Conservation (phyloP, 1,139 yeast genomes). For the Zhuliangozyma blackwelliae region DNA sequence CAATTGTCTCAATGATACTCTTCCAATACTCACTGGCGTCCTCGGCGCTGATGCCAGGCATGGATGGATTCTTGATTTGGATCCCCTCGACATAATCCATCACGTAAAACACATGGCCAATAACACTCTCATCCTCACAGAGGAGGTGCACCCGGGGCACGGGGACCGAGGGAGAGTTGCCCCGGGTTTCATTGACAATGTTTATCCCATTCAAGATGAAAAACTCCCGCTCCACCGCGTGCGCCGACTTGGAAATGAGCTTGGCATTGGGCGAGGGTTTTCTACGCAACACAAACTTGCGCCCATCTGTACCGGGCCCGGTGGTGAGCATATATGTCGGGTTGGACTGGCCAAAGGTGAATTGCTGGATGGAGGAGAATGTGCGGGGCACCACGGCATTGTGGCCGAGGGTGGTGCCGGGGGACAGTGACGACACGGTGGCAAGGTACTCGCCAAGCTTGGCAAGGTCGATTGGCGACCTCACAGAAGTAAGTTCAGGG, state of each 20-base stretch:
- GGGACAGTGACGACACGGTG: constrained; percentile 4
- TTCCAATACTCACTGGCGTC: constrained; percentile 38
- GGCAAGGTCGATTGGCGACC: constrained; percentile 36
- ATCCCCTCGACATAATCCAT: constrained; percentile 62
- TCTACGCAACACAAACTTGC: constrained; percentile 50
- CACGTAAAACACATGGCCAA: constrained; percentile 52
- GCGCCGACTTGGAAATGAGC: constrained; percentile 57
- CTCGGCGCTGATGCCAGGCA: constrained; percentile 33
- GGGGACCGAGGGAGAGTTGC: constrained; percentile 34
- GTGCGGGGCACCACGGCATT: constrained; percentile 6
- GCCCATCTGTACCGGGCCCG: constrained; percentile 20
- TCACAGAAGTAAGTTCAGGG: constrained; percentile 23
- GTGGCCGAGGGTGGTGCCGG: constrained; percentile 16
- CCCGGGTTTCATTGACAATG: constrained; percentile 21
- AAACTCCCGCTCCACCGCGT: constrained; percentile 63
- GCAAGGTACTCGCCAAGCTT: constrained; percentile 26
- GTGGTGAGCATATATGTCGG: constrained; percentile 57
- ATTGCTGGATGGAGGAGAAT: constrained; percentile 42
- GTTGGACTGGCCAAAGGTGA: constrained; percentile 63
- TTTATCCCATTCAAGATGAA: constrained; percentile 48
- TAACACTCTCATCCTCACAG: constrained; percentile 49
- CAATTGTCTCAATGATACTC: constrained; percentile 48
- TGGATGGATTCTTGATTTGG: constrained; percentile 53
- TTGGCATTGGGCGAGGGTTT: constrained; percentile 56
- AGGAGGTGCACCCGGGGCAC: constrained; percentile 44